These are phyloP conservation scores for Alternaria triticina DNA, from an alignment of 2,329 filamentous ascomycete species.

Conservation along the genomic window DNA sequence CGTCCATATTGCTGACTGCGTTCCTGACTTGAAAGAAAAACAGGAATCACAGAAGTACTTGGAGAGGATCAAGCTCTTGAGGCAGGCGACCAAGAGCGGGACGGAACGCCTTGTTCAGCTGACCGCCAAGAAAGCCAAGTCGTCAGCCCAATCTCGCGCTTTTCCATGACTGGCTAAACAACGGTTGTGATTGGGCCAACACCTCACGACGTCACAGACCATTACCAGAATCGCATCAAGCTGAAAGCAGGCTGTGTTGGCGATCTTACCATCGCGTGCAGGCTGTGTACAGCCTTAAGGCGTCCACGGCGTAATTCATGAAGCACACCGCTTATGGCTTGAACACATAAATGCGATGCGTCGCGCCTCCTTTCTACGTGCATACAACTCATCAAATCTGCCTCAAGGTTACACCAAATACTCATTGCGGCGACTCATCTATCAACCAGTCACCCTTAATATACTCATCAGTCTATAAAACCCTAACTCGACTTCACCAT, in stretches of 20 bases:
- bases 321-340: neutral
- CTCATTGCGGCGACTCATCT: neutral
- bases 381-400: neutral
- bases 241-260: slow-evolving; percentile 24
- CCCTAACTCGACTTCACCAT: neutral
- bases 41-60: neutral
- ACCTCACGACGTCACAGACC: slow-evolving; percentile 15
- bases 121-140: slow-evolving; percentile 23
- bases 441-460: neutral
- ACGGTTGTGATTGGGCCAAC: neutral
- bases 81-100: neutral
- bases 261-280: slow-evolving; percentile 14
- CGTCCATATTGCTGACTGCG: neutral
- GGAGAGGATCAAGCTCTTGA: neutral
- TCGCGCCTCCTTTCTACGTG: neutral
- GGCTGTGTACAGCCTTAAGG: slow-evolving; percentile 10
- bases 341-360: neutral
- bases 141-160: slow-evolving; percentile 16
- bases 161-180: slow-evolving; percentile 11
- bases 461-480: neutral
- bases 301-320: neutral
- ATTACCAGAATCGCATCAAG: slow-evolving; percentile 1
- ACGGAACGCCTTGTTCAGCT: neutral
- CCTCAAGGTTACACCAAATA: neutral
- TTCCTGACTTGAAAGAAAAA: neutral